phyloP scores from a whole-genome alignment of 306 rosid species.

The Cercis canadensis region DNA sequence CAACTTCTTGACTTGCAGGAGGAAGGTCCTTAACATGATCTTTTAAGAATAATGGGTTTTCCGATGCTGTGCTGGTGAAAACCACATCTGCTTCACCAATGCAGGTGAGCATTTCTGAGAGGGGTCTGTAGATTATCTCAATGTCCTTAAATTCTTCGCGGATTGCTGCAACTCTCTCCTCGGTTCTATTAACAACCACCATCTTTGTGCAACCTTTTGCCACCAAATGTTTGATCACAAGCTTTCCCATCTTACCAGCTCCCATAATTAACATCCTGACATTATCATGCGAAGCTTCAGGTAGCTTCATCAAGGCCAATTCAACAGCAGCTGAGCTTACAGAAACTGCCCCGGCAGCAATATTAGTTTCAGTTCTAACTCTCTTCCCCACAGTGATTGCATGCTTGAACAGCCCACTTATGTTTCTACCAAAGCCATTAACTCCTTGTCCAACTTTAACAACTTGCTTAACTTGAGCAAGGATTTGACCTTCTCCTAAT shows the following conservation, averaged over 20 bases:
- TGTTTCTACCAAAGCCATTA: conserved; percentile 91
- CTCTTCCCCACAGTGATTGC: conserved; percentile 98
- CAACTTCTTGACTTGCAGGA: conserved; percentile 67
- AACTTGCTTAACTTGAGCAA: conserved; percentile 98
- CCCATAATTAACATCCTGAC: conserved; percentile 87
- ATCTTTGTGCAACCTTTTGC: conserved; percentile 88
- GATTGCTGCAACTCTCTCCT: conserved; percentile 84
- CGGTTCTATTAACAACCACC: conserved; percentile 90
- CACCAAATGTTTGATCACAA: conserved; percentile 92
- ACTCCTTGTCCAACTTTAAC: conserved; percentile 98
- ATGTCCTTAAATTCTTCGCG: conserved; percentile 69
- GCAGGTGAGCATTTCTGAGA: conserved; percentile 76
- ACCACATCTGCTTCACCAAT: conserved; percentile 81
- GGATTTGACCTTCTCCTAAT: conserved; percentile 99
- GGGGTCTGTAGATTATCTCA: conserved; percentile 90
- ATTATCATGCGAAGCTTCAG: conserved; percentile 64
- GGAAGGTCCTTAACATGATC: conserved; percentile 77
- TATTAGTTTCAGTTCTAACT: conserved; percentile 95
- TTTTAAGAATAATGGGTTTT: conserved; percentile 78
- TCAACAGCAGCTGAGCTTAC: conserved; percentile 99
- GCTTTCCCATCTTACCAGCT: conserved; percentile 99
- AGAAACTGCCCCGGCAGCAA: conserved; percentile 98
- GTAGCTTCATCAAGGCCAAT: conserved; percentile 90
- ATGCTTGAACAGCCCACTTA: conserved; percentile 95
- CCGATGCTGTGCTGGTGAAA: conserved; percentile 95